Evolutionary conservation across 2,329 filamentous ascomycete species (phyloP).

Genomic region (Colletotrichum spaethianum): DNA sequence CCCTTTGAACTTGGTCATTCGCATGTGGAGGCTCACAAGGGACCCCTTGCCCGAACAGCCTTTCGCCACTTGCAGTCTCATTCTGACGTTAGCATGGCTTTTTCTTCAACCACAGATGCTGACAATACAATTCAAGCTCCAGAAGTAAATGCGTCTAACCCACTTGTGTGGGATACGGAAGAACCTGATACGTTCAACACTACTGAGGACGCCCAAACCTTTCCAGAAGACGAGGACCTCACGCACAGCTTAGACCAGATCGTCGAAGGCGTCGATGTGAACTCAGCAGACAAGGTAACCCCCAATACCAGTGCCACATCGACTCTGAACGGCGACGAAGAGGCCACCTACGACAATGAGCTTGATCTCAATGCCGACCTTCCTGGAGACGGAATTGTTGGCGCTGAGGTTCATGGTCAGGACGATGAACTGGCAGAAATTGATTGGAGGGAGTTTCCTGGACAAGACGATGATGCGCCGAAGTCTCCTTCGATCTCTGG

Average conservation of each 20-base stretch:
- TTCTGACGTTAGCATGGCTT: conserved; percentile 41
- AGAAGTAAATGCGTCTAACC: conserved; percentile 45
- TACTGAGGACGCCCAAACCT: conserved; percentile 6
- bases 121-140: conserved; percentile 45
- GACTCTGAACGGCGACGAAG: conserved; percentile 52
- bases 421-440: conserved; percentile 44
- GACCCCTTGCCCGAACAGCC: not conserved
- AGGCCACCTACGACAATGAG: conserved; percentile 46
- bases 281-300: conserved; percentile 35
- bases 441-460: conserved; percentile 47
- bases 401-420: not conserved
- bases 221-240: conserved; percentile 17
- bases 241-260: conserved; percentile 9
- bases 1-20: not conserved
- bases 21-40: not conserved
- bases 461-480: conserved; percentile 37
- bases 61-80: conserved; percentile 33
- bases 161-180: conserved; percentile 44
- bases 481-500: conserved; percentile 36
- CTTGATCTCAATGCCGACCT: conserved; percentile 50
- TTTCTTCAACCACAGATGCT: conserved; percentile 45
- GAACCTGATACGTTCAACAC: conserved; percentile 13
- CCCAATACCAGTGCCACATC: conserved; percentile 49
- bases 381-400: conserved; percentile 15
- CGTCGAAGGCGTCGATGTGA: conserved; percentile 12